Base-by-base conservation (phyloP, 2,329 filamentous ascomycete genomes). In the Talaromyces amestolkiae region DNA sequence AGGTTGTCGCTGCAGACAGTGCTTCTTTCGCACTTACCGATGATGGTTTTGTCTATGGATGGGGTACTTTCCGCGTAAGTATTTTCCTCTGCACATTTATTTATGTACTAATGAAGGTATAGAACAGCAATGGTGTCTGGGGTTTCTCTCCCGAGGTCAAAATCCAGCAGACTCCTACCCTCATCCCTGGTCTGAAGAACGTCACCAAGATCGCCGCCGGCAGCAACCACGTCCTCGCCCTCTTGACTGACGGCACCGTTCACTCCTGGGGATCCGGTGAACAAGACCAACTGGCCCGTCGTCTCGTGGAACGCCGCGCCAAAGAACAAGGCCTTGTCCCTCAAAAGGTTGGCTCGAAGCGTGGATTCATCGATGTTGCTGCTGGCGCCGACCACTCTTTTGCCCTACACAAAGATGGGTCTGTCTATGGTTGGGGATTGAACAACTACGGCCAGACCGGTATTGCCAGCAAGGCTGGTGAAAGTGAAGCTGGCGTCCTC, bases 391-490 rank as follows among this genome's bases (percentile, higher is more conserved):
- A 93, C 78, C 91, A 94, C 80, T 90, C 87, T 71, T 93, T 95
- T 71, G 89, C 88, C 58, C 84, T 91, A 58, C 84, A 84, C 70
- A 86, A 86, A 68, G 84, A 87, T 31, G 87, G 87, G 41, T 81
- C 84, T 22, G 87, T 93, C 37, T 93, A 87, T 78, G 85, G 87
- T 0, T 95, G 91, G 91, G 91, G 92, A 31, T 82, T 92, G 22
- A 95, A 95, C 83, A 92, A 90, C 78, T 94, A 90, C 76, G 90
- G 88, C 68, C 88, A 96, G 80, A 90, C 90, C 27, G 91, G 90
- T 33, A 83, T 88, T 65, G 78, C 81, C 19, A 82, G 85, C 45
- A 81, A 83, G 61, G 86, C 84, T 17, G 88, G 87, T 33, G 84
- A 87, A 65, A 86, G 89, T 63, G 86, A 89, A 68, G 87, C 88